Percentiles rank a stretch among this genome's conserved stretches.
Conservation (phyloP, 2,329 filamentous ascomycete genomes). For the Cercospora sesami region DNA sequence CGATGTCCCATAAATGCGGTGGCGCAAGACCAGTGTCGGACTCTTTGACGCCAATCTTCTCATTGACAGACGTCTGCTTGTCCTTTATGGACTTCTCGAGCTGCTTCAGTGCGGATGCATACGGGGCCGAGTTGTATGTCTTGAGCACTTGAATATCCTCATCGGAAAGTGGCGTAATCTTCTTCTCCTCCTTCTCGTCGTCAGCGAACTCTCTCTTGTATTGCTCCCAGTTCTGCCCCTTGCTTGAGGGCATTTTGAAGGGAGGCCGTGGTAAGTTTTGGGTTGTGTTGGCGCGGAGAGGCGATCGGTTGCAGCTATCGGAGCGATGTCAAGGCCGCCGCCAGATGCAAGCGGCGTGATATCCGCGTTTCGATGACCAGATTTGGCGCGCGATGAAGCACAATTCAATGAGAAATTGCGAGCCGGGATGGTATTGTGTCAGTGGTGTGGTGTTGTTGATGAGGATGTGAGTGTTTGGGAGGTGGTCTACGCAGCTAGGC, state of each 20-base stretch:
- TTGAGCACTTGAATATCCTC: constrained; percentile 99
- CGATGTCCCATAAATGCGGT: constrained; percentile 98
- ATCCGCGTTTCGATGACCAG: not conserved
- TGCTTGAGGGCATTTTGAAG: constrained; percentile 77
- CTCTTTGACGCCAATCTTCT: constrained; percentile 91
- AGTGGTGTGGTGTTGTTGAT: not conserved
- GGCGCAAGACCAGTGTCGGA: constrained; percentile 97
- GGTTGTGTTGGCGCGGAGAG: not conserved
- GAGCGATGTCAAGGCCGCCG: not conserved
- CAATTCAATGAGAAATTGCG: not conserved
- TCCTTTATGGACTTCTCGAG: constrained; percentile 99
- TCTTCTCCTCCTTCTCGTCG: constrained; percentile 98
- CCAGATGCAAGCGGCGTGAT: not conserved
- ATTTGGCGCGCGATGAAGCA: not conserved
- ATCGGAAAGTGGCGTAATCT: constrained; percentile 94
- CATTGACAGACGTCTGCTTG: constrained; percentile 95
- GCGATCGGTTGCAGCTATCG: not conserved
- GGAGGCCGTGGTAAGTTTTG: not conserved
- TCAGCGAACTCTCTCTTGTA: constrained; percentile 97
- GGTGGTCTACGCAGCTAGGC: not conserved
- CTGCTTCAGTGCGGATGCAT: constrained; percentile 90
- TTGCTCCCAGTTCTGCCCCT: constrained; percentile 90
- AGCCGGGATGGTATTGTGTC: not conserved
- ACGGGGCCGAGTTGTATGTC: constrained; percentile 96
- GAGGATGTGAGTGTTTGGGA: not conserved